Base-by-base conservation (phyloP, 768 basidiomycete species). In the Termitomyces bulborhizus region DNA sequence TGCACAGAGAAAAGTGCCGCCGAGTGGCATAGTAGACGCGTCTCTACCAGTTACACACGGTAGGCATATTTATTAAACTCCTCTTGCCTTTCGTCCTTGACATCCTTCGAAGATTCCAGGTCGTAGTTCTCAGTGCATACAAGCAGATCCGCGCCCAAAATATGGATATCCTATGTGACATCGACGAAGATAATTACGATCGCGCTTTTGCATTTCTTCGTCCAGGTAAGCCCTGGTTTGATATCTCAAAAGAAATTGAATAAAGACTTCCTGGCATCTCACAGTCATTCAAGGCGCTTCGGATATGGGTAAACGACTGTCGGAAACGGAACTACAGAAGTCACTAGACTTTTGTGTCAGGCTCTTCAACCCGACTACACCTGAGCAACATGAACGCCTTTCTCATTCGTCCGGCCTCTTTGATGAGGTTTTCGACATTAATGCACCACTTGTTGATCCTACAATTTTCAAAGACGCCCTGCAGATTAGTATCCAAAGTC, bases 221-320 rank as follows among this genome's bases (percentile, higher is more conserved):
- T 31, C 85, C 85, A 53, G 78, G 84, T 84, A 46, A 50, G 76
- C 59, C 12, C 40, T 2, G 2, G 24, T 26, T n/a, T 8, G 13
- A 36, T 11, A 12, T 46, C 12, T 1, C n/a, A 21, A n/a, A 8
- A n/a, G 36, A 26, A 29, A 29, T 8, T 6, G 1, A 48, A 42
- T 16, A 6, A 21, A 45, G 15, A 13, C 56, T 39, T 57, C 54
- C 29, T 29, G 47, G 44, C 27, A 42, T 29, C 36, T 18, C 31
- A 1, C 56, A 90, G 89, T 91, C 29, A 90, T 90, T 37, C 89
- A 90, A 68, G 89, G 89, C 6, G 85, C 84, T 43, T 84, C 84
- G 0, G 89, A 91, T 57, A 83, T 90, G 78, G 89, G 88, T 13
- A 71, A 74, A 32, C 80, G 77, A 15, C 75, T 90, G 34, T 88